Evolutionary conservation across 164 flowering plant species (phyloP).

Genomic region (Magnolia officinalis): DNA sequence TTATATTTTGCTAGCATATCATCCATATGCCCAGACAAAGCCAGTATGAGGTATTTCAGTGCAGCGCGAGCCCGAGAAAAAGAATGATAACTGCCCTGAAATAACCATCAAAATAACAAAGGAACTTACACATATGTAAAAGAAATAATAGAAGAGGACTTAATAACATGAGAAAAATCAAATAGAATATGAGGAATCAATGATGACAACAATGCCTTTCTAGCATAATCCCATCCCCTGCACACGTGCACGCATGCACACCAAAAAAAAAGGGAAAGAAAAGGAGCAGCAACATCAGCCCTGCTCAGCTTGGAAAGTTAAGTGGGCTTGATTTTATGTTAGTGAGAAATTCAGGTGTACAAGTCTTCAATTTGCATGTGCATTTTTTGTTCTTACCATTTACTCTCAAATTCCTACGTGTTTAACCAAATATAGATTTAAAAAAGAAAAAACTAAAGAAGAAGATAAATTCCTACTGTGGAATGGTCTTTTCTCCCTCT

Average conservation of each 20-base stretch:
- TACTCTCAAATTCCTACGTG: no score
- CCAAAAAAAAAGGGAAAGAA: no score
- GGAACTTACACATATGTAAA: no score
- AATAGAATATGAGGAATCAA: neutral
- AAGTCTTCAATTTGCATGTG: no score
- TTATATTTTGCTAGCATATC: conserved; percentile 71
- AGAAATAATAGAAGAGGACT: neutral
- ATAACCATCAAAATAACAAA: conserved; percentile 4
- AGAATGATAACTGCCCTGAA: conserved; percentile 54
- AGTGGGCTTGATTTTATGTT: neutral
- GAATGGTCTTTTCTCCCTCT: no score
- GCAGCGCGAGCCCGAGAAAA: conserved; percentile 70
- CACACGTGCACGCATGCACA: neutral
- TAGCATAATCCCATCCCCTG: neutral
- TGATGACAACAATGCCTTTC: neutral
- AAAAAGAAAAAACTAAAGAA: no score
- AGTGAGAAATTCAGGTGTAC: neutral
- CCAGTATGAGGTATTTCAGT: conserved; percentile 69
- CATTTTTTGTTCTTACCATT: no score
- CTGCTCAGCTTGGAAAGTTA: neutral
- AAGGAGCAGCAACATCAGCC: neutral
- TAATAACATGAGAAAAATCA: neutral
- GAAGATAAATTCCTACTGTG: no score
- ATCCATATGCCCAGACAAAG: conserved; percentile 86
- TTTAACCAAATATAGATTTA: no score